Percentiles rank a stretch among this genome's conserved stretches.
phyloP scores from a whole-genome alignment of 2,329 filamentous ascomycete species.

The Podosphaera aphanis region DNA sequence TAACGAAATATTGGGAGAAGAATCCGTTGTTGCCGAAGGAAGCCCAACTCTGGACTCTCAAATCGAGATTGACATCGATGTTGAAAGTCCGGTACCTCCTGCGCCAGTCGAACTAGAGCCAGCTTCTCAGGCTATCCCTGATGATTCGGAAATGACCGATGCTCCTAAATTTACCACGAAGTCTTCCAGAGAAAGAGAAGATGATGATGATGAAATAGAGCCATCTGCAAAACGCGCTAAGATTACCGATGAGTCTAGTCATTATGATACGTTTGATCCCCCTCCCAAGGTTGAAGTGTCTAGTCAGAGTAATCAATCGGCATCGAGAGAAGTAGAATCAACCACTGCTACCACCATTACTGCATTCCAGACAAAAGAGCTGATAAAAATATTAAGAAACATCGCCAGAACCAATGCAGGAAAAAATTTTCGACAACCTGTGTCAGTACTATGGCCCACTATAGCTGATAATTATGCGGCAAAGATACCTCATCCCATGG shows the following conservation, averaged over 20 bases:
- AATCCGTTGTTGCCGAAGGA: too few species aligned
- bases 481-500: conserved; percentile 55
- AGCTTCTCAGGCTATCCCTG: not conserved
- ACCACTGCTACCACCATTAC: conserved; percentile 22
- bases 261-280: not conserved
- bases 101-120: not conserved
- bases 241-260: conserved; percentile 17
- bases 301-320: not conserved
- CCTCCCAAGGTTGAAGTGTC: not conserved
- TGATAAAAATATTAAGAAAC: conserved; percentile 42
- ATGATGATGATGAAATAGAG: conserved; percentile 44
- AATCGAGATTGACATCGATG: not conserved
- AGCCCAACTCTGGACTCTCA: not conserved
- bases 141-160: conserved; percentile 13
- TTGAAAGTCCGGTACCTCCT: not conserved
- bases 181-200: conserved; percentile 51
- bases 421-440: conserved; percentile 50
- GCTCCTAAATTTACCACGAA: conserved; percentile 22
- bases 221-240: conserved; percentile 63
- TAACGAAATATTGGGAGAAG: not conserved
- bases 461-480: conserved; percentile 53
- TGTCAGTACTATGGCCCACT: conserved; percentile 48
- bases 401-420: conserved; percentile 76
- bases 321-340: not conserved
- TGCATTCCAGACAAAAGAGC: conserved; percentile 32